phyloP scores from a whole-genome alignment of 2,329 filamentous ascomycete species.

The Parastagonospora avenae region DNA sequence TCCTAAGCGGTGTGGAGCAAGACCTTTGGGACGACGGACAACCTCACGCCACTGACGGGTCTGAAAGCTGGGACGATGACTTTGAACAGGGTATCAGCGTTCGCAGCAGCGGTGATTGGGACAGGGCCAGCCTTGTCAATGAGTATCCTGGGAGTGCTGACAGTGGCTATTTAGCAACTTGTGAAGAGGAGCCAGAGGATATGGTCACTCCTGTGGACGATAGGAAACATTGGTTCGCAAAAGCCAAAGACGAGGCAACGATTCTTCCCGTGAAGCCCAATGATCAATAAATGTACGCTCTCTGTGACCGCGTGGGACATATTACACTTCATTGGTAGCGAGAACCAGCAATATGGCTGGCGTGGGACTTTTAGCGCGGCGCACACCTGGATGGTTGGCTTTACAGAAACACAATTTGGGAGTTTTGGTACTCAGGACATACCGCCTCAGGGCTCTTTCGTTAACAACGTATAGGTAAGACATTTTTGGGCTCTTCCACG shows the following conservation, averaged over 20 bases:
- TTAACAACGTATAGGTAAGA: too few relatives aligned
- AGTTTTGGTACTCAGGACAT: too few relatives aligned
- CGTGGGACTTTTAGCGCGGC: too few relatives aligned
- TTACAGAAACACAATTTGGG: too few relatives aligned
- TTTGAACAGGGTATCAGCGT: constrained; percentile 19
- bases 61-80: constrained; percentile 6
- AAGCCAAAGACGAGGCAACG: background rate
- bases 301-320: too few relatives aligned
- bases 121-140: constrained; percentile 18
- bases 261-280: too few relatives aligned
- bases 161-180: constrained; percentile 8
- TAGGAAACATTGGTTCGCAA: constrained; percentile 3
- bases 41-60: constrained; percentile 8
- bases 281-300: background rate
- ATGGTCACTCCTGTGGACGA: constrained; percentile 22
- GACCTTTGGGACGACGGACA: constrained; percentile 40
- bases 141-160: constrained; percentile 9
- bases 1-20: constrained; percentile 41
- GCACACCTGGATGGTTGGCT: too few relatives aligned
- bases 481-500: too few relatives aligned
- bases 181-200: constrained; percentile 28
- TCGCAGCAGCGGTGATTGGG: constrained; percentile 16
- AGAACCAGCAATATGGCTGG: too few relatives aligned
- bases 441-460: too few relatives aligned
- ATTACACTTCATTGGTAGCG: too few relatives aligned